Conservation (phyloP, 2,329 filamentous ascomycete species). For the Stemphylium beticola region DNA sequence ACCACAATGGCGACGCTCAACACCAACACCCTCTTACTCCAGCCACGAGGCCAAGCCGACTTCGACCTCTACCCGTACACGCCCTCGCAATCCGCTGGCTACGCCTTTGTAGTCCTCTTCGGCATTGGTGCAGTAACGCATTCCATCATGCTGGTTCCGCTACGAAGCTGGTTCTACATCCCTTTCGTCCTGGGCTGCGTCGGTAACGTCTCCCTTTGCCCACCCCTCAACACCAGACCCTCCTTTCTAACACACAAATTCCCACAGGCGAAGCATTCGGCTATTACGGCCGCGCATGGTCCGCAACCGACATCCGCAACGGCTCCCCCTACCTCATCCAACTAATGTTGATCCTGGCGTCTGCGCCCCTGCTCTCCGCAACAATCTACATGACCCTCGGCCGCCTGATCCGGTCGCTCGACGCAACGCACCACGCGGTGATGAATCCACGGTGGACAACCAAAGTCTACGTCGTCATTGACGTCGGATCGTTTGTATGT, state of each 20-base stretch:
- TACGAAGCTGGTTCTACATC: constrained; percentile 55
- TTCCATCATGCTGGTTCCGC: constrained; percentile 11
- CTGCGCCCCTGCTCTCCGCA: constrained; percentile 58
- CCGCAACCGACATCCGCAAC: constrained; percentile 17
- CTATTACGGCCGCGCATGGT: constrained; percentile 24
- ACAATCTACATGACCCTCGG: constrained; percentile 58
- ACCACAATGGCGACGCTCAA: no score
- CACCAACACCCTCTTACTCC: no score
- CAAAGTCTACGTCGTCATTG: constrained; percentile 28
- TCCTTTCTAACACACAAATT: background rate
- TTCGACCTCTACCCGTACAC: constrained; percentile 27
- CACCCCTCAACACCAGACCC: no score
- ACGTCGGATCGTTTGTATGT: constrained; percentile 26
- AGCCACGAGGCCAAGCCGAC: constrained; percentile 11
- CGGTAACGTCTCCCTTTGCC: constrained; percentile 52
- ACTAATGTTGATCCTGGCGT: constrained; percentile 53
- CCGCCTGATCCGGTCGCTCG: constrained; percentile 50
- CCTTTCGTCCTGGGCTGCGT: constrained; percentile 60
- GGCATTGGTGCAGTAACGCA: constrained; percentile 15
- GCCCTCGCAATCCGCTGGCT: constrained; percentile 22
- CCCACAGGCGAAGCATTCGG: constrained; percentile 29
- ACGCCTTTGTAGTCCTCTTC: constrained; percentile 20
- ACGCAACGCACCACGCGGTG: constrained; percentile 48
- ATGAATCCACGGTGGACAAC: constrained; percentile 44
- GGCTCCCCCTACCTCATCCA: constrained; percentile 51